Evolutionary conservation across 495 filamentous ascomycete genomes (phyloP).

Genomic region (Penicillium arizonense): DNA sequence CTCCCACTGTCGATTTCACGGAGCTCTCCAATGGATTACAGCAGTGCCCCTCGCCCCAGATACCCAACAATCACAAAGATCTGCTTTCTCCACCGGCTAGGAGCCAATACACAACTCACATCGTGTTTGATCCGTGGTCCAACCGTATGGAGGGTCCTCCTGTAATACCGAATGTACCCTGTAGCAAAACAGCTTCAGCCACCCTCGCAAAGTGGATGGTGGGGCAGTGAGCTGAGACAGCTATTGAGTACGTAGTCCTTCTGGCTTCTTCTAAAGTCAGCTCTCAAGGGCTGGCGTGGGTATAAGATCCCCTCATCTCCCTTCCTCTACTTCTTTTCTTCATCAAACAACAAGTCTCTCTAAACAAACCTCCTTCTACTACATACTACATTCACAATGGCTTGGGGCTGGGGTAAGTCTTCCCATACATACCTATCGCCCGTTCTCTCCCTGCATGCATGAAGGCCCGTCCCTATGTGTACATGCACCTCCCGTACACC

Average conservation of each 20-base stretch:
- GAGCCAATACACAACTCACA: conserved; percentile 2
- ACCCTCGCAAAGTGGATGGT: conserved; percentile 11
- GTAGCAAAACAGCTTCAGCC: conserved; percentile 11
- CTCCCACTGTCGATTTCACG: too few relatives aligned
- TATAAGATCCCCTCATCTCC: conserved; percentile 21
- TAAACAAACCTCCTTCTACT: conserved; percentile 3
- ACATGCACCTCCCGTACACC: background rate
- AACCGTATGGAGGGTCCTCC: conserved; percentile 11
- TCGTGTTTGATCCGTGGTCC: conserved; percentile 13
- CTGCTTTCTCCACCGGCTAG: conserved; percentile 9
- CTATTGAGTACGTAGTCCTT: conserved; percentile 14
- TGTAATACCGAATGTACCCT: conserved; percentile 2
- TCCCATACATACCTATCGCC: background rate
- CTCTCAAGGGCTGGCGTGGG: background rate
- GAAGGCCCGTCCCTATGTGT: conserved; percentile 6
- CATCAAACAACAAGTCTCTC: background rate
- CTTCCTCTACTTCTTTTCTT: background rate
- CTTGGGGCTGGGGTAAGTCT: conserved; percentile 39
- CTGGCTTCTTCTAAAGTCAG: conserved; percentile 15
- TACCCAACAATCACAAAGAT: conserved; percentile 12
- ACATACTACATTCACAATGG: conserved; percentile 27
- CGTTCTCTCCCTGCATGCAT: conserved; percentile 2
- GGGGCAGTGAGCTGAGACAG: conserved; percentile 20
- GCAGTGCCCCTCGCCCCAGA: conserved; percentile 6
- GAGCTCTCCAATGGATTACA: too few relatives aligned